Conservation (phyloP, 2,329 filamentous ascomycete genomes). For the Xylariaceae sp. region DNA sequence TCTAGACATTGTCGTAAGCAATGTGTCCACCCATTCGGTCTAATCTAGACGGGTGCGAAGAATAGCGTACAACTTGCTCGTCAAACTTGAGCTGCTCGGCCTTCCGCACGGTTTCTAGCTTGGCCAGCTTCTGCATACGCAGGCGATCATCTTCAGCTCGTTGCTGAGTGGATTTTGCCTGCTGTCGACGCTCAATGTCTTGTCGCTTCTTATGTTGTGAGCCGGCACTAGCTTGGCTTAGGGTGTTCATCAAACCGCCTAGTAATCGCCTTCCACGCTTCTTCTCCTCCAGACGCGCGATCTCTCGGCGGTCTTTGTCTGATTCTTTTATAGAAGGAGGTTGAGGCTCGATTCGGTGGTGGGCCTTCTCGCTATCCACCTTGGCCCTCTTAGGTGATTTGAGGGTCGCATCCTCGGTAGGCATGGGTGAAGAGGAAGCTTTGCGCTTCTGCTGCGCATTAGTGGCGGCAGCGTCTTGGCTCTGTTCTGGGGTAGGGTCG, state of each 20-base stretch:
- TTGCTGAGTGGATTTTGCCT: conserved; percentile 76
- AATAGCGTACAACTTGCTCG: conserved; percentile 70
- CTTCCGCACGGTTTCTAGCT: conserved; percentile 65
- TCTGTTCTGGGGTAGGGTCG: conserved; percentile 18
- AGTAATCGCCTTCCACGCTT: conserved; percentile 86
- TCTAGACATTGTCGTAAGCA: conserved; percentile 54
- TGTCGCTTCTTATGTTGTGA: conserved; percentile 71
- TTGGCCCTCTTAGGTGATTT: conserved; percentile 38
- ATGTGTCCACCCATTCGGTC: conserved; percentile 21
- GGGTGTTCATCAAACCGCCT: conserved; percentile 77
- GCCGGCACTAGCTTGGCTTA: conserved; percentile 73
- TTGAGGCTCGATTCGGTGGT: conserved; percentile 23
- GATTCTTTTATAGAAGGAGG: conserved; percentile 22
- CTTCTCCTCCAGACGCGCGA: conserved; percentile 70
- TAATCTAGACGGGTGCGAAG: not conserved
- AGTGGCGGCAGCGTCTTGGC: conserved; percentile 5
- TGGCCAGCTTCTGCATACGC: conserved; percentile 68
- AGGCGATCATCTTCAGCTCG: conserved; percentile 72
- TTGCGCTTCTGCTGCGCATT: conserved; percentile 42
- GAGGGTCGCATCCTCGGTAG: conserved; percentile 26
- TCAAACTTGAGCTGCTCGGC: conserved; percentile 78
- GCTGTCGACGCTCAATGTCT: conserved; percentile 83
- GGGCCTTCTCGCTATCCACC: conserved; percentile 25
- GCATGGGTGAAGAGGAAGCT: conserved; percentile 34
- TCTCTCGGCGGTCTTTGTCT: conserved; percentile 46